Conservation (phyloP, 164 flowering plant species). For the Vitis riparia region DNA sequence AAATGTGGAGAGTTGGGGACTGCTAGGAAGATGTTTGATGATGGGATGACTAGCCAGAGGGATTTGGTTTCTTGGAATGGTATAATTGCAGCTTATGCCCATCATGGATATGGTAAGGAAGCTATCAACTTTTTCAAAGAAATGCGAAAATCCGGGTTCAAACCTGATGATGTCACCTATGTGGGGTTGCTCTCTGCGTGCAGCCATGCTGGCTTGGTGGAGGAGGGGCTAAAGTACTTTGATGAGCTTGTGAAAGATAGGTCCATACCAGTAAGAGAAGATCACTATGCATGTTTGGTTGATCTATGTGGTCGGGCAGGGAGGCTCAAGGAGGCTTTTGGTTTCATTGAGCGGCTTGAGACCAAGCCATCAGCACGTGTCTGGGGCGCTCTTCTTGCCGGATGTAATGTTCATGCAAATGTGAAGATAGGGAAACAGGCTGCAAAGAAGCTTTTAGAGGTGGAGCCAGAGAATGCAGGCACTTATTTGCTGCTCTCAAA, state of each 20-base stretch:
- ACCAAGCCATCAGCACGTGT: constrained; percentile 18
- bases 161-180: constrained; percentile 31
- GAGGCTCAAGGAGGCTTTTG: constrained; percentile 24
- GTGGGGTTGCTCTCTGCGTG: constrained; percentile 40
- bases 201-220: constrained; percentile 40
- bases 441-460: constrained; percentile 23
- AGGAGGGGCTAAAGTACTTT: constrained; percentile 34
- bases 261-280: constrained; percentile 30
- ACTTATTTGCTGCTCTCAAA: constrained; percentile 27
- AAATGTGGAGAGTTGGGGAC: constrained; percentile 35
- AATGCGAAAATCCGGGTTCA: constrained; percentile 23
- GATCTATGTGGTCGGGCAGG: constrained; percentile 38
- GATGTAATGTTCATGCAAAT: constrained; percentile 30
- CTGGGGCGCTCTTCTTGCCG: constrained; percentile 42
- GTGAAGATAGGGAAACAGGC: constrained; percentile 24
- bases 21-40: constrained; percentile 37
- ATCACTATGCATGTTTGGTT: constrained; percentile 33
- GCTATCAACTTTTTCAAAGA: constrained; percentile 32
- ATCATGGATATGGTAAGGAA: constrained; percentile 37
- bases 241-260: constrained; percentile 21
- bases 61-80: constrained; percentile 39
- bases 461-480: constrained; percentile 30
- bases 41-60: constrained; percentile 21
- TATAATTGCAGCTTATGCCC: constrained; percentile 43
- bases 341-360: constrained; percentile 20